Base-by-base conservation (phyloP, 805 yeast species). In the Suhomyces prunicola region DNA sequence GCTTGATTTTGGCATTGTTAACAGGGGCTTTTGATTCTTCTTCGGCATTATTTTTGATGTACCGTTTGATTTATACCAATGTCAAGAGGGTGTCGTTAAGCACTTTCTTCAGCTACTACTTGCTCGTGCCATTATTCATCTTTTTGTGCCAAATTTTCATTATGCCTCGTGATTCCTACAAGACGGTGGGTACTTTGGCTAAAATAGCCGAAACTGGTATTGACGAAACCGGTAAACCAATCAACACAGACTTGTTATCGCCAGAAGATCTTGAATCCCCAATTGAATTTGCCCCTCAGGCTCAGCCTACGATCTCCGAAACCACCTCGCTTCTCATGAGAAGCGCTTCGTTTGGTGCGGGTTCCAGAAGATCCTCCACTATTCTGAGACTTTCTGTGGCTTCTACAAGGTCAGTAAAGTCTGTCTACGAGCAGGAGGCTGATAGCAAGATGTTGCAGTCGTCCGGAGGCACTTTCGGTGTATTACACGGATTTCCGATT, bases 1-100 rank as follows among this genome's bases (percentile, higher is more conserved):
- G 70, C n/a, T 58, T 66, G 48, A 58, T 66, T 19, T 61, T 66
- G 64, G 70, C 70, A 17, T 57, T 66, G 35, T 63, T 66, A 58
- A 66, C 97, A 0, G 97, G 97, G n/a, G 91, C 97, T 0, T 91
- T 92, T 65, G 97, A 93, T 68, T 80, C 96, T 0, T 88, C 96
- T 1, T 84, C 96, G n/a, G 97, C 96, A 0, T 78, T 92, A 46
- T 92, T 92, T 64, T 74, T 90, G 60, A 60, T 81, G 9, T 93
- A 91, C 72, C 74, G 96, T 60, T 55, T 90, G 15, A 62, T 80
- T 10, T 91, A 88, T 68, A 84, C 75, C 54, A 67, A 68, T 50
- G 54, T 74, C 48, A 50, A 65, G 13, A 56, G 69, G 33, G 60
- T 87, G 23, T 61, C 83, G 0, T 63, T 90, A 9, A 65, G 74